Percentiles rank a stretch among this genome's conserved stretches.
phyloP scores from a whole-genome alignment of 345 rosid genomes.

The Nephelium lappaceum region DNA sequence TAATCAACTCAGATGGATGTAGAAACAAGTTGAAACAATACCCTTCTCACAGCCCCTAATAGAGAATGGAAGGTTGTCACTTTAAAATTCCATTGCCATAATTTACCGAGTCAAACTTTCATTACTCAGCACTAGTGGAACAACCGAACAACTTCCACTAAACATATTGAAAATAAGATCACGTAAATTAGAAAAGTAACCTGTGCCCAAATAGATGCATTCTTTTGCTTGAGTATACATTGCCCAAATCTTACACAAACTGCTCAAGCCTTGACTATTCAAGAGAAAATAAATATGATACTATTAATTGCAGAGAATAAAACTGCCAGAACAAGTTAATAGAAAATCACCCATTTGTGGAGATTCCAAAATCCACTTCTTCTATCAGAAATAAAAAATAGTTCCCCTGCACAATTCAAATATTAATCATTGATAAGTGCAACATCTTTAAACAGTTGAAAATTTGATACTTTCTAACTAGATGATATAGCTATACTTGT shows the following conservation, averaged over 20 bases:
- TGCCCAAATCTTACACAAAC: neutral
- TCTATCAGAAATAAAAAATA: conserved; percentile 79
- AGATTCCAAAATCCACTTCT: conserved; percentile 91
- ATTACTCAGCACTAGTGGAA: neutral
- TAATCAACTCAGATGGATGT: neutral
- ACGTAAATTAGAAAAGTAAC: neutral
- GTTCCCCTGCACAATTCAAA: conserved; percentile 71
- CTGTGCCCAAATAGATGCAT: neutral
- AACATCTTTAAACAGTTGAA: conserved; percentile 6
- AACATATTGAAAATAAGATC: neutral
- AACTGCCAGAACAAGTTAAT: neutral
- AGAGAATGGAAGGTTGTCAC: neutral
- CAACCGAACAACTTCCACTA: neutral
- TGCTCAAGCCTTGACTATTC: neutral
- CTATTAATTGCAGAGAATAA: neutral
- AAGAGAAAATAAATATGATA: neutral
- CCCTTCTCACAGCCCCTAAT: too few relatives aligned
- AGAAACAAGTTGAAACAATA: neutral
- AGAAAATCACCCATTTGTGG: conserved; percentile 77
- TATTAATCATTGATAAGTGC: neutral
- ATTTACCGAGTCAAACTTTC: neutral
- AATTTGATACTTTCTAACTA: neutral
- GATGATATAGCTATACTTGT: neutral
- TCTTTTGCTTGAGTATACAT: neutral
- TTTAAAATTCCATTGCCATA: neutral